Conservation (phyloP, 768 basidiomycete species). For the Rossbeevera mucosa region DNA sequence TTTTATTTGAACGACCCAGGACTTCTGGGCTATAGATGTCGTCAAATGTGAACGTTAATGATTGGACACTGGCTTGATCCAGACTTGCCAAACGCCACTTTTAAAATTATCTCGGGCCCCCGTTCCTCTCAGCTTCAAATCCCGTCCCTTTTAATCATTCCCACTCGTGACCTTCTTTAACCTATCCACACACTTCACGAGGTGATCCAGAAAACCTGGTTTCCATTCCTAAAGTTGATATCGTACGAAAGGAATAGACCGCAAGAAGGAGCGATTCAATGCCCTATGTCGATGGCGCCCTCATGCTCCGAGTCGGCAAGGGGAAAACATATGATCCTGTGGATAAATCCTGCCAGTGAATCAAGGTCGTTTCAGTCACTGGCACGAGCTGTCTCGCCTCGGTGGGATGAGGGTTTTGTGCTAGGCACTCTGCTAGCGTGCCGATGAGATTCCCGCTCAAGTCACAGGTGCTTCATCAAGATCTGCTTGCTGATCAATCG, state of each 20-base stretch:
- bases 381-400: no score
- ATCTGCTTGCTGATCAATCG: constrained; percentile 56
- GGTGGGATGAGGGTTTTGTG: constrained; percentile 59
- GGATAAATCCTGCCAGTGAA: no score
- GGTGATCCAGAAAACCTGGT: constrained; percentile 43
- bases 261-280: constrained; percentile 75
- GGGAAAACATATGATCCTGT: no score
- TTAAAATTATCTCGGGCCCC: constrained; percentile 73
- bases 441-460: constrained; percentile 73
- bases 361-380: no score
- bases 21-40: neutral
- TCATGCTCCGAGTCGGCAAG: no score
- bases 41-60: no score
- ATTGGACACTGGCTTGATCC: neutral
- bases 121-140: constrained; percentile 64
- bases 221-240: constrained; percentile 65
- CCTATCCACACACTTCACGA: constrained; percentile 57
- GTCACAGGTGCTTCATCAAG: constrained; percentile 62
- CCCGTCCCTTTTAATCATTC: constrained; percentile 66
- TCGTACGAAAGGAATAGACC: constrained; percentile 81
- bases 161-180: constrained; percentile 57
- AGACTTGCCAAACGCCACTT: constrained; percentile 60
- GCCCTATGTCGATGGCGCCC: no score
- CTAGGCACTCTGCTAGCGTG: constrained; percentile 79
- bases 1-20: neutral